phyloP scores from a whole-genome alignment of 345 rosid species.

The Adansonia digitata region DNA sequence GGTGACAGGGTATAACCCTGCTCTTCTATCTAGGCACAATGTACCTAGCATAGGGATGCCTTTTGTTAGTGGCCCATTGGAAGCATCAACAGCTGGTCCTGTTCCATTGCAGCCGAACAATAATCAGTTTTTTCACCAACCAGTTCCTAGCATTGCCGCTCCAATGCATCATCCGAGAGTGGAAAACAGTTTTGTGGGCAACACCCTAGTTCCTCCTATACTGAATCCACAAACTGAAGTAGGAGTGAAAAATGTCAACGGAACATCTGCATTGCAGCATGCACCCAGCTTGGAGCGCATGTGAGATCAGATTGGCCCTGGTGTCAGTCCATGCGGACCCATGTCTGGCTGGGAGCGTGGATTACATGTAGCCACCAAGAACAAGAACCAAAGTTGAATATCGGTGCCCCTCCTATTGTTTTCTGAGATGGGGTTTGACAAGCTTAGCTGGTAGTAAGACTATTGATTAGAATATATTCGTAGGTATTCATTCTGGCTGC shows the following conservation, averaged over 20 bases:
- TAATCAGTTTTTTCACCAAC: constrained; percentile 40
- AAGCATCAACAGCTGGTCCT: constrained; percentile 22
- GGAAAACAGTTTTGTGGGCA: constrained; percentile 24
- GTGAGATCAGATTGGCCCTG: constrained; percentile 8
- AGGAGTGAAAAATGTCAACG: constrained; percentile 16
- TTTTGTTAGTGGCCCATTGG: constrained; percentile 28
- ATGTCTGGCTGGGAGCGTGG: constrained; percentile 25
- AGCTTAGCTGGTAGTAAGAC: neutral
- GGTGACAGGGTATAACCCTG: constrained; percentile 78
- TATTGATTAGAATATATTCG: neutral
- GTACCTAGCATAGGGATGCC: constrained; percentile 38
- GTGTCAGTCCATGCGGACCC: constrained; percentile 6
- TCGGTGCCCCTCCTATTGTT: neutral
- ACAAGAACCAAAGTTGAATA: constrained; percentile 20
- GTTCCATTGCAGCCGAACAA: constrained; percentile 31
- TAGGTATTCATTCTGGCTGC: neutral
- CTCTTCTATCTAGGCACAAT: constrained; percentile 46
- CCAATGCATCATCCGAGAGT: constrained; percentile 30
- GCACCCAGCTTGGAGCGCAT: constrained; percentile 6
- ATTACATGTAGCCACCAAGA: constrained; percentile 17
- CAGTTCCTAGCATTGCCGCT: constrained; percentile 24
- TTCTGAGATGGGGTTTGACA: neutral
- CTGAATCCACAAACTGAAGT: constrained; percentile 17
- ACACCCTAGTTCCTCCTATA: constrained; percentile 20
- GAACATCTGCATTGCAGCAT: constrained; percentile 20